Evolutionary conservation across 495 filamentous ascomycete species (phyloP).

Genomic region (Stereocaulon alpinum): DNA sequence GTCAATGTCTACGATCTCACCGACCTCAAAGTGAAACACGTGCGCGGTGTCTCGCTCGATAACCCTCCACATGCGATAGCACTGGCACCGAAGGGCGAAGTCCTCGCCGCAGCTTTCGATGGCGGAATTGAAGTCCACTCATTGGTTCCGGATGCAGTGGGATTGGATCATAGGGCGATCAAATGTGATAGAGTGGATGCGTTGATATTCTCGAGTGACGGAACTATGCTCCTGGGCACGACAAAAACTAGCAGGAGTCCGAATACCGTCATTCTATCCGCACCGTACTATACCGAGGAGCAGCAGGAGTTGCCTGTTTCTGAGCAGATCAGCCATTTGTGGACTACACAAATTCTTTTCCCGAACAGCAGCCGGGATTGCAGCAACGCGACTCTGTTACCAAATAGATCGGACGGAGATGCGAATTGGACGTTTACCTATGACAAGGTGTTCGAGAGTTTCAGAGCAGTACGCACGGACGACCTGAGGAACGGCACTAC

Average conservation of each 20-base stretch:
- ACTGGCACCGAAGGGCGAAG: slow-evolving; percentile 68
- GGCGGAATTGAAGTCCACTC: slow-evolving; percentile 81
- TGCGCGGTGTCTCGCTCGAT: slow-evolving; percentile 62
- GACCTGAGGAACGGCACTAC: slow-evolving; percentile 66
- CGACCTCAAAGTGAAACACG: slow-evolving; percentile 48
- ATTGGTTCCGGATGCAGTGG: slow-evolving; percentile 48
- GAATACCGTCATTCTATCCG: slow-evolving; percentile 67
- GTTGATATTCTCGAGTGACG: slow-evolving; percentile 73
- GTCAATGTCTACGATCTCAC: slow-evolving; percentile 71
- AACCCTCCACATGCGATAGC: slow-evolving; percentile 67
- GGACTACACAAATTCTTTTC: slow-evolving; percentile 84
- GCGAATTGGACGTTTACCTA: slow-evolving; percentile 72
- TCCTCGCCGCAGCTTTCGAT: slow-evolving; percentile 78
- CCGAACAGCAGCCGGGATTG: slow-evolving; percentile 66
- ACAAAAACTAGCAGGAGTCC: slow-evolving; percentile 51
- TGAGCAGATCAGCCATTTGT: slow-evolving; percentile 64
- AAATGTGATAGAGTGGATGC: slow-evolving; percentile 73
- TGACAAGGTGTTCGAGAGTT: slow-evolving; percentile 64
- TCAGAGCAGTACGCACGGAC: slow-evolving; percentile 64
- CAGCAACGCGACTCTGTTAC: slow-evolving; percentile 64
- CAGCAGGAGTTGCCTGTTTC: slow-evolving; percentile 35
- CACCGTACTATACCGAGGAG: slow-evolving; percentile 58
- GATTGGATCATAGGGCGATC: slow-evolving; percentile 64
- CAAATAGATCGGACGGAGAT: slow-evolving; percentile 58
- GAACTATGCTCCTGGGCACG: slow-evolving; percentile 75